Evolutionary conservation across 805 yeast genomes (phyloP).

Genomic region (Suhomyces kilbournensis): DNA sequence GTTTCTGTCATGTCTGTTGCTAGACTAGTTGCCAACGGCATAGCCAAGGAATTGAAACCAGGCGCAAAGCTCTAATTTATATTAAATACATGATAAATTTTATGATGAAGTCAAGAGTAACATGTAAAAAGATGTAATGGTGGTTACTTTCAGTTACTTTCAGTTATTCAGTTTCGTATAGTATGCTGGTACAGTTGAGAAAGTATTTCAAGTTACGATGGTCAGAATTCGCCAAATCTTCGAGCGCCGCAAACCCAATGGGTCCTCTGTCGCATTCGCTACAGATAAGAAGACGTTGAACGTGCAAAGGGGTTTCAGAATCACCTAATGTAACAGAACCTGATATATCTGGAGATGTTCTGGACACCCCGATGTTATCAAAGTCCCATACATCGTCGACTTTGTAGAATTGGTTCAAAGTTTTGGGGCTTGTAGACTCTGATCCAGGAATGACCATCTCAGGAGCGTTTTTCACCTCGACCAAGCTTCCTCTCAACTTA

Average conservation of each 20-base stretch:
- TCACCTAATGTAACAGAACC: constrained; percentile 12
- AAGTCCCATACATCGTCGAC: constrained; percentile 72
- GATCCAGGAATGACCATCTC: constrained; percentile 18
- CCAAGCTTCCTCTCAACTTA: constrained; percentile 5
- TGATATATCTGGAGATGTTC: constrained; percentile 26
- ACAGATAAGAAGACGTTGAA: constrained; percentile 60
- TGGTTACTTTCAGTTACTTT: neutral
- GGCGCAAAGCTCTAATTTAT: constrained; percentile 1
- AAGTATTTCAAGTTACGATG: constrained; percentile 42
- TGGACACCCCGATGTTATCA: constrained; percentile 75
- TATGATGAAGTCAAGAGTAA: neutral
- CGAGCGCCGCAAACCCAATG: constrained; percentile 60
- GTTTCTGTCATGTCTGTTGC: constrained; percentile 23
- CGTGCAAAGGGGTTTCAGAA: constrained; percentile 20
- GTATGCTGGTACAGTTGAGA: constrained; percentile 45
- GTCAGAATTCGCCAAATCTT: constrained; percentile 24
- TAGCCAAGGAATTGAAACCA: constrained; percentile 15
- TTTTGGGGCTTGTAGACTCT: constrained; percentile 1
- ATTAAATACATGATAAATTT: neutral
- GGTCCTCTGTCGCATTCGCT: constrained; percentile 81
- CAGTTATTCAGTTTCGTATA: constrained; percentile 32
- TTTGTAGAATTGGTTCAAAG: constrained; percentile 31
- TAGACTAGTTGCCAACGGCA: constrained; percentile 16
- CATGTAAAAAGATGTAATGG: too few species aligned
- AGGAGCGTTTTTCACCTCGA: constrained; percentile 22